Evolutionary conservation across 805 yeast genomes (phyloP).

Genomic region (Clavispora asparagi): DNA sequence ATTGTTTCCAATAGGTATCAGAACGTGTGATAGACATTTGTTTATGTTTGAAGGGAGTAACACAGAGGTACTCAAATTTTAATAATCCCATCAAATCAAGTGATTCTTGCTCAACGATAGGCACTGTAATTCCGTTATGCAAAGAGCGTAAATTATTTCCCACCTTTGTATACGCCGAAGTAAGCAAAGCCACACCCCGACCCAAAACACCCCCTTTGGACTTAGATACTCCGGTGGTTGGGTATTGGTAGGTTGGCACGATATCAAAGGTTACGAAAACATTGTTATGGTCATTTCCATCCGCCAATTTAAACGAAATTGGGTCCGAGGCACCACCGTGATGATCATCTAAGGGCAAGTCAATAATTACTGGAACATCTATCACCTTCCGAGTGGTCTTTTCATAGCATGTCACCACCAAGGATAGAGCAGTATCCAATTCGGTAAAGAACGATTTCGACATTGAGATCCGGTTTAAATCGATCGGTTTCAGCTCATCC

Average conservation of each 20-base stretch:
- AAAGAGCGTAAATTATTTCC: conserved; percentile 66
- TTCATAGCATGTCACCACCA: conserved; percentile 48
- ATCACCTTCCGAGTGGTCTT: conserved; percentile 22
- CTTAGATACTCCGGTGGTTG: conserved; percentile 14
- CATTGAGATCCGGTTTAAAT: conserved; percentile 68
- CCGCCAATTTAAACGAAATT: conserved; percentile 59
- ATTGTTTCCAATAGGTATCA: conserved; percentile 86
- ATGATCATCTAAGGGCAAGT: conserved; percentile 79
- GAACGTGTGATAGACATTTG: conserved; percentile 60
- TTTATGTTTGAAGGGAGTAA: conserved; percentile 69
- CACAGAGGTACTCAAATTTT: conserved; percentile 67
- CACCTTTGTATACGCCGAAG: conserved; percentile 57
- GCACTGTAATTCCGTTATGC: conserved; percentile 60
- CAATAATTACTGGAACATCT: conserved; percentile 61
- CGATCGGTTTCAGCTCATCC: conserved; percentile 51
- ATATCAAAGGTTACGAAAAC: conserved; percentile 72
- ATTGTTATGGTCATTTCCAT: conserved; percentile 42
- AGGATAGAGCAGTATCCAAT: conserved; percentile 80
- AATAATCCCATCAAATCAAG: conserved; percentile 74
- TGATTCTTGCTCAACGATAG: conserved; percentile 67
- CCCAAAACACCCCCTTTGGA: conserved; percentile 52
- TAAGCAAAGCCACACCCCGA: conserved; percentile 73
- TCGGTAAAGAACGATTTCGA: conserved; percentile 76
- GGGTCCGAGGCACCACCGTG: conserved; percentile 68
- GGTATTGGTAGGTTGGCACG: conserved; percentile 76